Conservation (phyloP, 2,329 filamentous ascomycete genomes). For the Neonectria magnoliae region DNA sequence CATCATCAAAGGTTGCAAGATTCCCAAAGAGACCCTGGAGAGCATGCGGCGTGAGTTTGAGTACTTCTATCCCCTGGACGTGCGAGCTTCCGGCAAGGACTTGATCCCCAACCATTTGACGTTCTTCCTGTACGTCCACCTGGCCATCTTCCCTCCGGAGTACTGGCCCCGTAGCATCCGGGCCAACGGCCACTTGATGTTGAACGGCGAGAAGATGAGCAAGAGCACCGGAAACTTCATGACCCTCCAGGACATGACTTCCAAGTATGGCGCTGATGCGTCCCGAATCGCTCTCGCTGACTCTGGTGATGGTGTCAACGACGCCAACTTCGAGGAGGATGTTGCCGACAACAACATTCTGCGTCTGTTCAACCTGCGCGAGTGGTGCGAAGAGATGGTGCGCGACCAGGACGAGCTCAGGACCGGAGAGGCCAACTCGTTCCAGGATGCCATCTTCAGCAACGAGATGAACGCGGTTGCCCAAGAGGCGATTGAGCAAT, state of each 20-base stretch:
- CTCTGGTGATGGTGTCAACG: conserved; percentile 91
- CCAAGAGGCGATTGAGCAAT: conserved; percentile 81
- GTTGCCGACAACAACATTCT: conserved; percentile 93
- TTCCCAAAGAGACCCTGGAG: conserved; percentile 77
- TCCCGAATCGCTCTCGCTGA: conserved; percentile 92
- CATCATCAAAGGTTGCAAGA: conserved; percentile 71
- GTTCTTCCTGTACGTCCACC: conserved; percentile 93
- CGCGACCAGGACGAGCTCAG: conserved; percentile 76
- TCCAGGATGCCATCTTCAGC: conserved; percentile 89
- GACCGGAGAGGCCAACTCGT: conserved; percentile 76
- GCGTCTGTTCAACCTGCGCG: conserved; percentile 80
- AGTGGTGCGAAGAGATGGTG: conserved; percentile 91
- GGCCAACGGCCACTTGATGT: conserved; percentile 89
- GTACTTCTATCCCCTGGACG: conserved; percentile 95
- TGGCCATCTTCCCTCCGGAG: conserved; percentile 86
- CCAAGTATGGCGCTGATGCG: conserved; percentile 95
- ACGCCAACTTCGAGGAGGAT: conserved; percentile 96
- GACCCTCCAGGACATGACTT: conserved; percentile 84
- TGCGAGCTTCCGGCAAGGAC: conserved; percentile 91
- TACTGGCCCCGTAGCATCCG: conserved; percentile 91
- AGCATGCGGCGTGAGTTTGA: conserved; percentile 91
- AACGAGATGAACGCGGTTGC: conserved; percentile 92
- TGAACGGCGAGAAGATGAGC: conserved; percentile 99
- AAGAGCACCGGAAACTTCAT: conserved; percentile 98
- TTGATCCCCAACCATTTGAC: conserved; percentile 93